Evolutionary conservation across 2,329 filamentous ascomycete genomes (phyloP).

Genomic region (Neofusicoccum sp.): DNA sequence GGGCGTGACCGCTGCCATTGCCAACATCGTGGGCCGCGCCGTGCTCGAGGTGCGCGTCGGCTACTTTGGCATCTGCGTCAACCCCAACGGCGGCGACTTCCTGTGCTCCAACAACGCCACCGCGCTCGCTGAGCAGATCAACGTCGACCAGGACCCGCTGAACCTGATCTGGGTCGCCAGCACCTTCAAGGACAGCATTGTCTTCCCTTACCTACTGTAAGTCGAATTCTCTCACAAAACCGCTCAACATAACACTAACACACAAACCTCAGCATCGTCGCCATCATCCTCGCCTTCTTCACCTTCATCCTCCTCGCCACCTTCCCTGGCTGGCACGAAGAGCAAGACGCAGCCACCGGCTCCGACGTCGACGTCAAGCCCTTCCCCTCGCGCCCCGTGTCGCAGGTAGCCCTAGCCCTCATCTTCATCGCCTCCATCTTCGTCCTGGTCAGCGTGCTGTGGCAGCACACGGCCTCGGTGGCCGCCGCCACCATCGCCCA

Average conservation of each 20-base stretch:
- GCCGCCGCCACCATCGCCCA: slow-evolving; percentile 91
- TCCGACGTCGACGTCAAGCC: slow-evolving; percentile 89
- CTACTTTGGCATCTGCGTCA: slow-evolving; percentile 97
- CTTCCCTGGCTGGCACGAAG: slow-evolving; percentile 96
- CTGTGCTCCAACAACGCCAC: slow-evolving; percentile 98
- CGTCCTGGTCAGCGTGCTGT: slow-evolving; percentile 66
- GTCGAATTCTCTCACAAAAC: slow-evolving; percentile 32
- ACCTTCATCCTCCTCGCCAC: slow-evolving; percentile 93
- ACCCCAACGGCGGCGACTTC: slow-evolving; percentile 84
- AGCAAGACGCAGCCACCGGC: slow-evolving; percentile 70
- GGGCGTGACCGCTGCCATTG: slow-evolving; percentile 77
- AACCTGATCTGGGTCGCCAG: slow-evolving; percentile 96
- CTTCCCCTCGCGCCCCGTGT: slow-evolving; percentile 88
- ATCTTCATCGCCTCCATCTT: slow-evolving; percentile 73
- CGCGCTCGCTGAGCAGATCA: slow-evolving; percentile 82
- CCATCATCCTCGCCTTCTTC: slow-evolving; percentile 94
- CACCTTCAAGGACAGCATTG: slow-evolving; percentile 97
- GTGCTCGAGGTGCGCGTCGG: slow-evolving; percentile 87
- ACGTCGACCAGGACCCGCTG: slow-evolving; percentile 87
- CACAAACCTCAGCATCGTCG: slow-evolving; percentile 70
- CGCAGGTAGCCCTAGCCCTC: slow-evolving; percentile 86
- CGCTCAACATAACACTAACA: slow-evolving; percentile 1
- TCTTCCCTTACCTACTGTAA: slow-evolving; percentile 94
- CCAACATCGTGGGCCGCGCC: slow-evolving; percentile 84
- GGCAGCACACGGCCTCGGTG: slow-evolving; percentile 96